A percentile compares a stretch with the other conserved stretches of the same genome.
Conservation (phyloP, 2,329 filamentous ascomycete genomes). For the Lachnellula cervina region DNA sequence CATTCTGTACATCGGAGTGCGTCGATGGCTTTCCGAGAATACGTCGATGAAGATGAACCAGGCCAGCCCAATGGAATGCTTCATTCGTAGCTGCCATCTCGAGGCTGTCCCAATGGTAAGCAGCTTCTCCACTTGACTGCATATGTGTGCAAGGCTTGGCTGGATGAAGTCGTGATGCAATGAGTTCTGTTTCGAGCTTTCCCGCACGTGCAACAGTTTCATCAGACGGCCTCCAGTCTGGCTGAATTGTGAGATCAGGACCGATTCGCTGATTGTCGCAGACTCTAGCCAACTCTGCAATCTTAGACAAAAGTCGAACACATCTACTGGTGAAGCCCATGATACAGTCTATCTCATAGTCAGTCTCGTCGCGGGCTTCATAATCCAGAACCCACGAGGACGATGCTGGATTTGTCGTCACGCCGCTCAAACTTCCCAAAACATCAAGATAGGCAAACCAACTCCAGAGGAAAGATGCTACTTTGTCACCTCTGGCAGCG, state of each 20-base stretch:
- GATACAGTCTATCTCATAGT: constrained; percentile 71
- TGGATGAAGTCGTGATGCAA: constrained; percentile 45
- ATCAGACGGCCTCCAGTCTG: constrained; percentile 53
- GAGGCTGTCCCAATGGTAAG: constrained; percentile 52
- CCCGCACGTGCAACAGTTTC: constrained; percentile 53
- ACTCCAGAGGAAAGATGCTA: constrained; percentile 69
- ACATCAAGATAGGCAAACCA: constrained; percentile 86
- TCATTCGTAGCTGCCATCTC: constrained; percentile 70
- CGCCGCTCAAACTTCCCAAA: constrained; percentile 65
- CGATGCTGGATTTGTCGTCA: constrained; percentile 26
- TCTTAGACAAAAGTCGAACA: constrained; percentile 63
- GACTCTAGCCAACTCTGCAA: constrained; percentile 64
- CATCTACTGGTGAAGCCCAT: constrained; percentile 73
- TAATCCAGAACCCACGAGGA: constrained; percentile 38
- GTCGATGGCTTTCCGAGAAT: constrained; percentile 57
- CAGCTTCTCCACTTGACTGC: constrained; percentile 42
- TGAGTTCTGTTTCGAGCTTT: constrained; percentile 56
- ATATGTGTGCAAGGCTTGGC: constrained; percentile 40
- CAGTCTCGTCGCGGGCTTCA: constrained; percentile 51
- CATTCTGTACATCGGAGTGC: constrained; percentile 57
- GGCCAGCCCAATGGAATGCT: constrained; percentile 73
- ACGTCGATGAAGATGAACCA: constrained; percentile 70
- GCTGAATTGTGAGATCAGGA: constrained; percentile 42
- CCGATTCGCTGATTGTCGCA: constrained; percentile 64
- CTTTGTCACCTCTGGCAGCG: constrained; percentile 47